Conservation (phyloP, 169 alveolate genomes). For the Plasmodium gonderi region DNA sequence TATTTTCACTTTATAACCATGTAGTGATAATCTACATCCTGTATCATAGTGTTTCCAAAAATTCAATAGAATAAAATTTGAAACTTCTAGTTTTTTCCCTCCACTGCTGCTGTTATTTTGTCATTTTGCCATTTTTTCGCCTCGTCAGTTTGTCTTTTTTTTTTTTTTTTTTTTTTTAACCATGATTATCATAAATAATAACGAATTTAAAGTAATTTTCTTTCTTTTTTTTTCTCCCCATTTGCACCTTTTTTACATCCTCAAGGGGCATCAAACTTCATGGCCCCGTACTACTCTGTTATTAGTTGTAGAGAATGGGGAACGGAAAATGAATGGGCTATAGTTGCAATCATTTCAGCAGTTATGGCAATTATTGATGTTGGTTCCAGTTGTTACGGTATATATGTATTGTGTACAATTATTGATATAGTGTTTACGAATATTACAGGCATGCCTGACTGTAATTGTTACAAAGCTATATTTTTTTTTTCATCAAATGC, state of each 20-base stretch:
- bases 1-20: background rate
- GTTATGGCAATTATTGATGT: conserved; percentile 81
- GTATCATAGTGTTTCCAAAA: background rate
- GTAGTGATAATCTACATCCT: no score
- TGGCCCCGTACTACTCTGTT: conserved; percentile 60
- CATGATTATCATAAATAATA: background rate
- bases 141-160: no score
- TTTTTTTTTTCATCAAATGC: conserved; percentile 78
- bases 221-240: background rate
- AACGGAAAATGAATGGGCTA: conserved; percentile 83
- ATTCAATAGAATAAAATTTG: background rate
- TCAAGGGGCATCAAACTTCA: conserved; percentile 48
- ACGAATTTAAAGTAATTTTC: background rate
- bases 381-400: conserved; percentile 69
- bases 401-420: conserved; percentile 54
- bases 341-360: conserved; percentile 77
- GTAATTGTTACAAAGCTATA: conserved; percentile 57
- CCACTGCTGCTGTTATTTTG: conserved; percentile 18
- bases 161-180: background rate
- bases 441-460: conserved; percentile 24
- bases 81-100: conserved; percentile 8
- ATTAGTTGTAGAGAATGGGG: conserved; percentile 75
- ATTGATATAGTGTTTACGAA: conserved; percentile 34
- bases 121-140: background rate
- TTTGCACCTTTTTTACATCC: conserved; percentile 1